Evolutionary conservation across 345 rosid species (phyloP).

Genomic region (Linum lewisii): DNA sequence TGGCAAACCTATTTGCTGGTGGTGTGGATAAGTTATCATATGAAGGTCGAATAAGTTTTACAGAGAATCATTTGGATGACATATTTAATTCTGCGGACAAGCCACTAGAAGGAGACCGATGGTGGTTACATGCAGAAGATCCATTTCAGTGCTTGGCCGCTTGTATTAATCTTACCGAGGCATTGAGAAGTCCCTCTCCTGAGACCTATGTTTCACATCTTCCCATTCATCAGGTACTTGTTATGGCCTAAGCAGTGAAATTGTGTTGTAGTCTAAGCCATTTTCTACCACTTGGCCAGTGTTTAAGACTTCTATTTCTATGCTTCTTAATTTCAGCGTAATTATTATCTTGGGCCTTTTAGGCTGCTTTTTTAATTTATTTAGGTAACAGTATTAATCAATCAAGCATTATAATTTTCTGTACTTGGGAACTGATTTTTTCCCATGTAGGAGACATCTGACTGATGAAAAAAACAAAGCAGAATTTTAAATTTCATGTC

Average conservation of each 20-base stretch:
- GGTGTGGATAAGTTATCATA: slow-evolving; percentile 77
- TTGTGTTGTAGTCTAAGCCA: not conserved
- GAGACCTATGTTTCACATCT: slow-evolving; percentile 61
- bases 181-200: slow-evolving; percentile 58
- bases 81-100: slow-evolving; percentile 79
- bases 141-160: slow-evolving; percentile 81
- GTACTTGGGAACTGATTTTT: too few relatives aligned
- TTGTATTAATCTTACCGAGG: slow-evolving; percentile 64
- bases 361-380: too few relatives aligned
- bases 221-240: slow-evolving; percentile 69
- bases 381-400: too few relatives aligned
- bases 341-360: too few relatives aligned
- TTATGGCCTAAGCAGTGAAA: not conserved
- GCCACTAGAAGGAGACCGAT: slow-evolving; percentile 68
- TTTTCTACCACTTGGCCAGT: too few relatives aligned
- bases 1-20: slow-evolving; percentile 73
- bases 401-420: too few relatives aligned
- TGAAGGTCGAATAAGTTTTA: slow-evolving; percentile 60
- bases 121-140: slow-evolving; percentile 90
- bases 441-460: too few relatives aligned
- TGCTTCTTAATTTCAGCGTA: too few relatives aligned
- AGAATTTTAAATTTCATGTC: too few relatives aligned
- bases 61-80: slow-evolving; percentile 67
- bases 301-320: too few relatives aligned
- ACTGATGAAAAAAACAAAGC: too few relatives aligned